phyloP scores from a whole-genome alignment of 768 basidiomycete genomes.

The Psilocybe subaeruginosa region DNA sequence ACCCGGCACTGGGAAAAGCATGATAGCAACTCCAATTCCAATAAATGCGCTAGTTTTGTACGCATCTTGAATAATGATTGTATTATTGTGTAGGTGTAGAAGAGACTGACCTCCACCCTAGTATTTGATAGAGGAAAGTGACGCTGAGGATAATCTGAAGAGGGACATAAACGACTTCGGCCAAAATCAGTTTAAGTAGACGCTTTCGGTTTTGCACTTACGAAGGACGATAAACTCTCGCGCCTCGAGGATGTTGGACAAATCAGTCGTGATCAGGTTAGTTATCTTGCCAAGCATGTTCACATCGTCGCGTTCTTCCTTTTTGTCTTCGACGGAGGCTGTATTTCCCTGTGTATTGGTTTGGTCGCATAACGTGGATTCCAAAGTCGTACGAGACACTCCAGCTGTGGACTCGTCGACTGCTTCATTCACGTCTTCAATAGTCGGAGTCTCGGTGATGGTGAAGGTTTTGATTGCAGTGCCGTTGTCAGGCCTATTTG shows the following conservation, averaged over 20 bases:
- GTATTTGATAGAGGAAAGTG: constrained; percentile 45
- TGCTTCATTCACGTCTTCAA: not conserved
- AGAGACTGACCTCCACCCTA: constrained; percentile 46
- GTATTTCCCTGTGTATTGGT: not conserved
- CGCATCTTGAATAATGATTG: too few relatives aligned
- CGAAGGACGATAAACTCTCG: constrained; percentile 23
- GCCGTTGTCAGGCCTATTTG: not conserved
- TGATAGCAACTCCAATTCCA: constrained; percentile 54
- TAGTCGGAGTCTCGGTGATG: not conserved
- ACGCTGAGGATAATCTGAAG: constrained; percentile 42
- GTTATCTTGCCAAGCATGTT: constrained; percentile 78
- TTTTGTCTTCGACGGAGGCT: not conserved
- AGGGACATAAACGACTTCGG: constrained; percentile 40
- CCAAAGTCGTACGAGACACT: not conserved
- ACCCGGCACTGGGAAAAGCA: constrained; percentile 60
- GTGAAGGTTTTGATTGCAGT: constrained; percentile 1
- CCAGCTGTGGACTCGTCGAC: not conserved
- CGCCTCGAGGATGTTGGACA: constrained; percentile 36
- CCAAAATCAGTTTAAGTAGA: not conserved
- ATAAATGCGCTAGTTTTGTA: constrained; percentile 46
- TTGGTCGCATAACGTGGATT: not conserved
- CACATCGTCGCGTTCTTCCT: not conserved
- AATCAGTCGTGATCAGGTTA: constrained; percentile 40
- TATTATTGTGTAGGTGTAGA: not conserved
- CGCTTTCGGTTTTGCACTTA: not conserved